Conservation (phyloP, 306 rosid genomes). For the Prunus dulcis region DNA sequence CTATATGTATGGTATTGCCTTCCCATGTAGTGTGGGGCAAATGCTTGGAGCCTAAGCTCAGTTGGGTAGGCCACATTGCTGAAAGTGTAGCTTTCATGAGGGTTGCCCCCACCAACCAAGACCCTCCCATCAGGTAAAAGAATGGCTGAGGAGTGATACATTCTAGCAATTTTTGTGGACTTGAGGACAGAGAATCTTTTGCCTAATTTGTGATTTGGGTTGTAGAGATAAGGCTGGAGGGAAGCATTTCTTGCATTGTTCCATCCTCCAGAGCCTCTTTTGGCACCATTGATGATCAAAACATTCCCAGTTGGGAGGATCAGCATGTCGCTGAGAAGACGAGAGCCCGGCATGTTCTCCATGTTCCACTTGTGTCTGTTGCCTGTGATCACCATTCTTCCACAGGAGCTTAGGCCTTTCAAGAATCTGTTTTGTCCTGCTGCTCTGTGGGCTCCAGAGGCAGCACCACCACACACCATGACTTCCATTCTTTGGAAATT, state of each 20-base stretch:
- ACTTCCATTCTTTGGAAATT: conserved; percentile 51
- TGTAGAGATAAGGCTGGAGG: conserved; percentile 58
- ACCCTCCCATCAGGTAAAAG: conserved; percentile 80
- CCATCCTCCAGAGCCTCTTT: conserved; percentile 60
- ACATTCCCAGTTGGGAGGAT: conserved; percentile 66
- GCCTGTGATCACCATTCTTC: conserved; percentile 81
- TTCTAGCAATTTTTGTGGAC: conserved; percentile 58
- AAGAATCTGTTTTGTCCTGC: conserved; percentile 41
- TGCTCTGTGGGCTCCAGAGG: conserved; percentile 53
- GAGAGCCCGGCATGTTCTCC: conserved; percentile 81
- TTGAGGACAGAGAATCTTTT: conserved; percentile 52
- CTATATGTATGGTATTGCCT: conserved; percentile 36
- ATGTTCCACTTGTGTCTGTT: conserved; percentile 52
- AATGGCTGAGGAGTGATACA: conserved; percentile 76
- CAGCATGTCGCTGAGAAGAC: conserved; percentile 69
- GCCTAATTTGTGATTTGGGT: conserved; percentile 36
- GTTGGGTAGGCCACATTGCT: conserved; percentile 59
- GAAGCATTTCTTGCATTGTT: conserved; percentile 66
- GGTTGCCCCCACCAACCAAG: conserved; percentile 65
- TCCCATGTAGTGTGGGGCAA: conserved; percentile 58
- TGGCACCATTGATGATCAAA: conserved; percentile 76
- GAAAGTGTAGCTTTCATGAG: conserved; percentile 47
- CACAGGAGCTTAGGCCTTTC: conserved; percentile 63
- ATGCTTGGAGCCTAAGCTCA: conserved; percentile 77
- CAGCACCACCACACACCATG: conserved; percentile 83